Evolutionary conservation across 2,329 filamentous ascomycete genomes (phyloP), one percentile per base, ranked within the genome.

Genomic region (Ceratocystiopsis minuta): DNA sequence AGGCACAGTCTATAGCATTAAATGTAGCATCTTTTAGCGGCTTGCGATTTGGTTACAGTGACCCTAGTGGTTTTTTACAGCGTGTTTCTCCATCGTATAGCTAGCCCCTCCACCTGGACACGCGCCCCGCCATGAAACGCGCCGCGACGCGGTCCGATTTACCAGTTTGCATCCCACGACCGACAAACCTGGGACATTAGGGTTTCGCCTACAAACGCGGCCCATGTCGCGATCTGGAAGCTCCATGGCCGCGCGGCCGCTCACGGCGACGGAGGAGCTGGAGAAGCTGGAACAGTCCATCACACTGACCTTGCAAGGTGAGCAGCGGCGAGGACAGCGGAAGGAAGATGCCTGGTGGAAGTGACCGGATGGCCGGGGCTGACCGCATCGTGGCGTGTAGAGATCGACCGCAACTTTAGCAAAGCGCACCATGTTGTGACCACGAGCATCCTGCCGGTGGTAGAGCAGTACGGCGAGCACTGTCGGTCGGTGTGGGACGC

Each of bases 351-450:
- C 10, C 36, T 28, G 38, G 17, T 12, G 14, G 16, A 31, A 11
- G 12, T 9, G 24, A 2, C 16, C 12, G 3, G 24, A 35, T 14
- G 34, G 24, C 7, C 2, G 14, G 16, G 15, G 31, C 38, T 41
- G 20, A 37, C 31, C 45, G 52, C 50, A 0, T 9, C 24, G 33
- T 28, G 24, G 24, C 13, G 17, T 16, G 9, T 9, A 92, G 90
- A 98, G 66, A 98, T 98, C 63, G 90, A 98, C 58, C 82, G 85
- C 60, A 98, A 98, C 62, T 98, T 98, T 59, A 95, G 84, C 63
- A 85, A 84, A 55, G 87, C 90, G 28, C 90, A 98, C 60, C 79
- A 86, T 48, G 96, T 98, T 45, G 88, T 98, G 34, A 96, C 90
- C 1, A 80, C 81, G 1, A 93, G 78, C 55, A 95, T 98, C 43